Conservation (phyloP, 805 yeast genomes). For the Pichia deserticola region DNA sequence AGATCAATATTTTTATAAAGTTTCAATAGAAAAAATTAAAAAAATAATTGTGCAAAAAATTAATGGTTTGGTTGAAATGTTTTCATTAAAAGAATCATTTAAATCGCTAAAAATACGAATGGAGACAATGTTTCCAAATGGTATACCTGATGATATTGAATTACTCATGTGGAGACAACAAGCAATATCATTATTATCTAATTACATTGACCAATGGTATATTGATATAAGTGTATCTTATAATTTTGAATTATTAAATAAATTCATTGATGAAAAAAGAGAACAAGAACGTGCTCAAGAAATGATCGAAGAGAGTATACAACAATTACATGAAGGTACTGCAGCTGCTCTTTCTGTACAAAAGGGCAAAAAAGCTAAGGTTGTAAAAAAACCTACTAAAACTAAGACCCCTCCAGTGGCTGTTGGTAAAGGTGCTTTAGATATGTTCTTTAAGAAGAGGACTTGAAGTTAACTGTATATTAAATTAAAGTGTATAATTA, state of each 20-base stretch:
- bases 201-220: constrained; percentile 31
- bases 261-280: constrained; percentile 14
- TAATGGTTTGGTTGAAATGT: neutral
- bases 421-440: constrained; percentile 58
- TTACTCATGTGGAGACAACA: constrained; percentile 26
- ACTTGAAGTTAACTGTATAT: neutral
- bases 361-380: constrained; percentile 15
- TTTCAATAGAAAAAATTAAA: constrained; percentile 33
- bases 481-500: too few relatives aligned
- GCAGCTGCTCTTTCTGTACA: constrained; percentile 2
- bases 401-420: constrained; percentile 24
- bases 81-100: constrained; percentile 19
- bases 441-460: constrained; percentile 50
- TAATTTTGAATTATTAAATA: constrained; percentile 16
- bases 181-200: constrained; percentile 42
- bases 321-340: constrained; percentile 25
- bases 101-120: constrained; percentile 3
- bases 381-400: constrained; percentile 8
- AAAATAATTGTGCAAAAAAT: constrained; percentile 26
- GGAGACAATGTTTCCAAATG: neutral
- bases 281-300: constrained; percentile 16
- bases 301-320: constrained; percentile 27
- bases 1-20: constrained; percentile 39
- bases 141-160: neutral
- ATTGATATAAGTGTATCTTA: constrained; percentile 14